Evolutionary conservation across 2,329 filamentous ascomycete species (phyloP).

Genomic region (Mycogone perniciosa): DNA sequence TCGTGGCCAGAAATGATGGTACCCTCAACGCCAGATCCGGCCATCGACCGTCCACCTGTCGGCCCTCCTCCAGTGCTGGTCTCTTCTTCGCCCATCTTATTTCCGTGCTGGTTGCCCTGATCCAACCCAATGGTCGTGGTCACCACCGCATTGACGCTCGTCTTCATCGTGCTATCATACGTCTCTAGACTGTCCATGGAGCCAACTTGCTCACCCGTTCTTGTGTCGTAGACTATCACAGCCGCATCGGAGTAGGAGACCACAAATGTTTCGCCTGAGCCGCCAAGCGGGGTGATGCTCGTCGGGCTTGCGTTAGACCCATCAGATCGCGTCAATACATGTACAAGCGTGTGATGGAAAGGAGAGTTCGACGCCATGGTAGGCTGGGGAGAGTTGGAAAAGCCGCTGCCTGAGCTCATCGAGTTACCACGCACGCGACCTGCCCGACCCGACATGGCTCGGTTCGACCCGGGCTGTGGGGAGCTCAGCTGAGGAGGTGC

Average conservation of each 20-base stretch:
- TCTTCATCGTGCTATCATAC: constrained; percentile 73
- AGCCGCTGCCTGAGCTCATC: constrained; percentile 89
- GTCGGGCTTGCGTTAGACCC: constrained; percentile 69
- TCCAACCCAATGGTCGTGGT: constrained; percentile 81
- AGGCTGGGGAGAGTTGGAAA: constrained; percentile 83
- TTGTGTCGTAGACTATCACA: constrained; percentile 86
- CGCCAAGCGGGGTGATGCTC: constrained; percentile 83
- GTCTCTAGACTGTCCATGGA: constrained; percentile 92
- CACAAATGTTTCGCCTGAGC: constrained; percentile 79
- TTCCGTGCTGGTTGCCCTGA: constrained; percentile 51
- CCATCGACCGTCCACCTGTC: constrained; percentile 60
- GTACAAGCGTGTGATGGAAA: constrained; percentile 82
- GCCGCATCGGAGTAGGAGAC: constrained; percentile 88
- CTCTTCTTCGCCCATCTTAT: constrained; percentile 64
- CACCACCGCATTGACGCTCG: constrained; percentile 85
- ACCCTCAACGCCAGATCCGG: constrained; percentile 77
- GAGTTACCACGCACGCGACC: constrained; percentile 84
- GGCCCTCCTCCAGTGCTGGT: constrained; percentile 63
- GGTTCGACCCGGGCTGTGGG: constrained; percentile 60
- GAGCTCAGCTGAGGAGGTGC: constrained; percentile 80
- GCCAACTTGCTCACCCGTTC: constrained; percentile 84
- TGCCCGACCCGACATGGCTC: constrained; percentile 52
- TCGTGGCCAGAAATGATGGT: constrained; percentile 96
- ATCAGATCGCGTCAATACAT: constrained; percentile 70
- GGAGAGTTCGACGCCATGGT: constrained; percentile 78